Conservation (phyloP, 495 filamentous ascomycete species). For the Astrothelium subdiscretum region DNA sequence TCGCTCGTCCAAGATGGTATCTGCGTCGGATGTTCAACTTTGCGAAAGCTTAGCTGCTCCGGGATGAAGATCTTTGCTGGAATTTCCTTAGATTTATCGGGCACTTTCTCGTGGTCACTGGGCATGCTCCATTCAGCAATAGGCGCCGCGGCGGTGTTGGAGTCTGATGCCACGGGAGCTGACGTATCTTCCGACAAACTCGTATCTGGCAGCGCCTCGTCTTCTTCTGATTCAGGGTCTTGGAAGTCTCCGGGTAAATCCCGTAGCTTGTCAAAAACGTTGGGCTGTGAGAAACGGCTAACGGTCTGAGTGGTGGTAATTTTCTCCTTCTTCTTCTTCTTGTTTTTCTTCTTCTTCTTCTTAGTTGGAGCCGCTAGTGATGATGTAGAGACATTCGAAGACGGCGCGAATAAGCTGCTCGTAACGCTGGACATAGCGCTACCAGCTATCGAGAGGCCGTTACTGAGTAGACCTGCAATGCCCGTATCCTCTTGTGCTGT, state of each 20-base stretch:
- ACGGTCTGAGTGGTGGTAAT: constrained; percentile 3
- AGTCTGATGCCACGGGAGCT: not conserved
- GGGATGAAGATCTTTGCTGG: not conserved
- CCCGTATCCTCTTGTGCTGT: constrained; percentile 10
- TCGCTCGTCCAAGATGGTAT: constrained; percentile 38
- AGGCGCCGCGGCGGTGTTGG: not conserved
- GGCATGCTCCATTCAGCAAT: not conserved
- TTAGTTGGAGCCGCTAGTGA: not conserved
- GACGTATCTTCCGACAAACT: not conserved
- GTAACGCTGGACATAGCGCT: not conserved
- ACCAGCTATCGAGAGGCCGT: not conserved
- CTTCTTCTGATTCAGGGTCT: not conserved
- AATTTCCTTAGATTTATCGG: not conserved
- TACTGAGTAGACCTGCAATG: constrained; percentile 4
- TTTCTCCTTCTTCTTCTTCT: constrained; percentile 12
- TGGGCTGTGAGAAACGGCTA: constrained; percentile 9
- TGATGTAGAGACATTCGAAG: too few species aligned
- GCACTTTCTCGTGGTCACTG: too few species aligned
- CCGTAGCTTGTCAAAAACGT: constrained; percentile 7
- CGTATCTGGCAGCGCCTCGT: not conserved
- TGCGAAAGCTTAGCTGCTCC: not conserved
- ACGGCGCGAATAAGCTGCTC: not conserved
- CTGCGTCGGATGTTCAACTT: not conserved
- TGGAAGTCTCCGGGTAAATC: not conserved
- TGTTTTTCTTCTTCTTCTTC: constrained; percentile 13